Conservation (phyloP, 371 early-diverging fungal genomes). For the Actinomucor elegans region DNA sequence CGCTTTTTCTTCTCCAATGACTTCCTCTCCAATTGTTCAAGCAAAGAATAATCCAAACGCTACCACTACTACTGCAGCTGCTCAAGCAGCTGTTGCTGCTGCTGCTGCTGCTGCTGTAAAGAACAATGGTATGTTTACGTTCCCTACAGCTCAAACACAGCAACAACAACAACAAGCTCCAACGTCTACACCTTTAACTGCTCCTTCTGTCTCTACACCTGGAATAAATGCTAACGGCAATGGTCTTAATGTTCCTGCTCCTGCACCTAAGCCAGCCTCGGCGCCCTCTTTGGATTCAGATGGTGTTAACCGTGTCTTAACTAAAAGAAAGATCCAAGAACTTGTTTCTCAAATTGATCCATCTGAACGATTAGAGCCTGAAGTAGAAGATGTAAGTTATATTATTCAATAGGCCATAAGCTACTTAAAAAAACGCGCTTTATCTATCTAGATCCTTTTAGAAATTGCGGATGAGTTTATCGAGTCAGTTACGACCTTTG, state of each 20-base stretch:
- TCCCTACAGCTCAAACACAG: slow-evolving; percentile 4
- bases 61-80: slow-evolving; percentile 2
- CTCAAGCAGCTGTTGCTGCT: slow-evolving; percentile 21
- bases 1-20: not conserved
- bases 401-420: no score
- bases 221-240: no score
- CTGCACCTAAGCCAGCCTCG: slow-evolving; percentile 17
- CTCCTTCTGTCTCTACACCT: slow-evolving; percentile 11
- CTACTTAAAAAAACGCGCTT: not conserved
- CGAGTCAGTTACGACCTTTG: slow-evolving; percentile 81
- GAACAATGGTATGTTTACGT: slow-evolving; percentile 22
- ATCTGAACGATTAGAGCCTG: slow-evolving; percentile 79
- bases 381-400: slow-evolving; percentile 82
- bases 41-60: not conserved
- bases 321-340: slow-evolving; percentile 87
- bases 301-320: slow-evolving; percentile 50
- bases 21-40: not conserved
- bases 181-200: slow-evolving; percentile 9
- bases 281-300: slow-evolving; percentile 32
- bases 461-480: slow-evolving; percentile 95
- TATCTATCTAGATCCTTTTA: slow-evolving; percentile 70
- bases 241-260: slow-evolving; percentile 4
- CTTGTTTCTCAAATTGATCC: slow-evolving; percentile 89
- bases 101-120: slow-evolving; percentile 13
- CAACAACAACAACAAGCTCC: slow-evolving; percentile 12